Percentiles rank a stretch among this genome's conserved stretches.
Conservation (phyloP, 1,284 basidiomycete species). For the Moniliophthora roreri region DNA sequence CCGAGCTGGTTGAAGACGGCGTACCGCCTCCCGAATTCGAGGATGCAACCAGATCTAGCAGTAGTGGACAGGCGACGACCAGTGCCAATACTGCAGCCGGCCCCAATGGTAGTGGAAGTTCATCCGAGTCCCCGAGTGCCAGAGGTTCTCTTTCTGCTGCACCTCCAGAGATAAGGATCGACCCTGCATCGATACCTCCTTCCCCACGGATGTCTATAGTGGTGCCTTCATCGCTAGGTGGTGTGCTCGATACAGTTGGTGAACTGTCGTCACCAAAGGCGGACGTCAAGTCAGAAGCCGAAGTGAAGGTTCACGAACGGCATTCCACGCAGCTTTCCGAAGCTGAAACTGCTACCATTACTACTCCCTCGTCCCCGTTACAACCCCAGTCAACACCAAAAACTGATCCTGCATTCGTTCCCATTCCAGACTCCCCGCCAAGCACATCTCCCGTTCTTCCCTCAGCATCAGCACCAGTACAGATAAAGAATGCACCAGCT, state of each 20-base stretch:
- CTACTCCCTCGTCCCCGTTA: background rate
- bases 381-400: background rate
- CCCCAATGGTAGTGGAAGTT: slow-evolving; percentile 25
- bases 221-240: background rate
- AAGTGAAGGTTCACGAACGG: no score
- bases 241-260: no score
- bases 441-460: background rate
- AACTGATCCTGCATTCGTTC: background rate
- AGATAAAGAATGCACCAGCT: background rate
- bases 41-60: slow-evolving; percentile 14
- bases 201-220: background rate
- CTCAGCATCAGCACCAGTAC: background rate
- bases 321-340: background rate
- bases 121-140: background rate
- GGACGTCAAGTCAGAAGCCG: no score
- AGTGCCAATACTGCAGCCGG: slow-evolving; percentile 16
- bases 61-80: slow-evolving; percentile 9
- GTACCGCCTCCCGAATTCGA: slow-evolving; percentile 39
- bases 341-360: background rate
- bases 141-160: background rate
- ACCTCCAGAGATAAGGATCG: background rate
- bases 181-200: background rate
- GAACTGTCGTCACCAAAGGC: no score
- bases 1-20: slow-evolving; percentile 28
- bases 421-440: background rate